Base-by-base conservation (phyloP, 768 basidiomycete species). In the Leucocoprinus sp. region DNA sequence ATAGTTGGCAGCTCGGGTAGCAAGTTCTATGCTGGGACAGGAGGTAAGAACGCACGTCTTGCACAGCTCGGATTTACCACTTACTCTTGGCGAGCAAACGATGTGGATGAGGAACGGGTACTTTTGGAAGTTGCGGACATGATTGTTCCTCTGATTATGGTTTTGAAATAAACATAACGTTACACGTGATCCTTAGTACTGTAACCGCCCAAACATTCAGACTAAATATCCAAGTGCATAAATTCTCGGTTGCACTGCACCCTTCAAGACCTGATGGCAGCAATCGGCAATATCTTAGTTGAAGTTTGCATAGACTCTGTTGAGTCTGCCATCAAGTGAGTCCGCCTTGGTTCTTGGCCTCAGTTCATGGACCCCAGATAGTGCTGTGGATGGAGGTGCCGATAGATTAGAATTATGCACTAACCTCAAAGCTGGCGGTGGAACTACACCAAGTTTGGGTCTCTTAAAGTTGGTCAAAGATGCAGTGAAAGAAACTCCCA, bases 361-460 rank as follows among this genome's bases (percentile, higher is more conserved):
- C 33, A n/a, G 45, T 26, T 15, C 35, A 42, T 28, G 23, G 39
- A 50, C 45, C 44, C 36, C 43, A 54, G 42, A 12, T 57, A 89
- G 87, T 58, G 84, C 90, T 29, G 66, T 76, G n/a, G 58, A 65
- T 31, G 85, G 76, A 26, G 84, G 85, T 8, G 83, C 84, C 37
- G 70, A 87, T 59, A 74, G 85, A 50, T 71, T 91, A n/a, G 85
- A 89, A 56, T 60, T 90, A 9, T 90, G 86, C 54, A 74, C 68
- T 5, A 84, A 82, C 57, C 66, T 89, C 15, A 76, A 71, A 3
- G 53, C 75, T 21, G 90, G 88, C 18, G 90, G 90, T 17, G 90
- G 90, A 7, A 84, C 79, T 14, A 92, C 90, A 0, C 89, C 90
- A 4, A 84, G 77, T 49, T 51, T 84, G n/a, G 90, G 89, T 0